Conservation (phyloP, 1,284 basidiomycete species). For the Bjerkandera adusta region DNA sequence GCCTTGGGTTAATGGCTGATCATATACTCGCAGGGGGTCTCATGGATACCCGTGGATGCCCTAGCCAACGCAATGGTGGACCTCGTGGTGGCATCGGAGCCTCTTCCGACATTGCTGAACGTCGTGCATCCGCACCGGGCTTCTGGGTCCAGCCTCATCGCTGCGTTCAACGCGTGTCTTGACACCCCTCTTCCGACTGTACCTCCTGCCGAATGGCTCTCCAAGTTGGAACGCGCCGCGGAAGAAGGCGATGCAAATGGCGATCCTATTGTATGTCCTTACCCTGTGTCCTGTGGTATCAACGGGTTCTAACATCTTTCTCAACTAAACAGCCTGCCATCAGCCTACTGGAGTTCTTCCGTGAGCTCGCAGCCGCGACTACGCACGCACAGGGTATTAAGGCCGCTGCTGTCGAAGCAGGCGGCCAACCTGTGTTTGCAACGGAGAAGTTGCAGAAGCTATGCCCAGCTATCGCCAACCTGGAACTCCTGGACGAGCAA, state of each 20-base stretch:
- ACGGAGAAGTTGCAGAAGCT: background rate
- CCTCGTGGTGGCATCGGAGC: background rate
- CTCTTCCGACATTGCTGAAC: background rate
- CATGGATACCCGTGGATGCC: constrained; percentile 3
- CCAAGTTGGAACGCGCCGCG: background rate
- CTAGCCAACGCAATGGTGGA: background rate
- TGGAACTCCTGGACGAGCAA: background rate
- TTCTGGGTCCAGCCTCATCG: background rate
- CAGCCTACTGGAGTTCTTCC: constrained; percentile 2
- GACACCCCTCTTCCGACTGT: background rate
- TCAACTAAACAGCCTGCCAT: constrained; percentile 7
- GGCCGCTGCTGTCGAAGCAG: too few species aligned
- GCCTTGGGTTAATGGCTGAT: background rate
- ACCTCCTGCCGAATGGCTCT: background rate
- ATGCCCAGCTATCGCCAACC: background rate
- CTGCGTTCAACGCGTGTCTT: background rate
- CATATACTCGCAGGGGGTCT: background rate
- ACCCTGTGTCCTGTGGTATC: background rate
- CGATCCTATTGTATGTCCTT: background rate
- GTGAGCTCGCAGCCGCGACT: background rate
- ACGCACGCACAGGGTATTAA: too few species aligned
- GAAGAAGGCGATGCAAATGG: background rate
- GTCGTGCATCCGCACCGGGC: constrained; percentile 3
- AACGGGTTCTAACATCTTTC: background rate
- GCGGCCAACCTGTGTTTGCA: background rate